Evolutionary conservation across 768 basidiomycete genomes (phyloP), one percentile per base, ranked within the genome.

Genomic region (Phaeotremella fagi): DNA sequence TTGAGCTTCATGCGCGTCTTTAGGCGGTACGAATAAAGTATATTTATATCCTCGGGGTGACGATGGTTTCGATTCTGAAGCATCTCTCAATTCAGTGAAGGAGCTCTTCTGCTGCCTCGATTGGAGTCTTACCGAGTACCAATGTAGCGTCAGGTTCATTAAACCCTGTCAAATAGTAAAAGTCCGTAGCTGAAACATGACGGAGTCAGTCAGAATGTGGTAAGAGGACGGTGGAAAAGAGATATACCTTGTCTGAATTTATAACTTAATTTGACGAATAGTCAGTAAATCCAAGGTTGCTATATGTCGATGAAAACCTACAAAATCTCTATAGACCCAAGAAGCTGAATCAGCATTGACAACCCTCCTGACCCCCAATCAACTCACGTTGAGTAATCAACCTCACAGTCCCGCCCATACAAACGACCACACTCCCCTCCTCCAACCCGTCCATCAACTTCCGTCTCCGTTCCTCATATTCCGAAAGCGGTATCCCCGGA

Each of bases 71-170:
- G 68, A 70, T 72, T 90, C 87, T 88, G 63, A 4, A 15, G 6
- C 24, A 20, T 12, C 11, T 9, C 12, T 22, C 20, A 12, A 9
- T 12, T 20, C 12, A 12, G 38, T 12, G 11, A 5, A 44, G 2
- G 15, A 33, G 26, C 16, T 16, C 22, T 35, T 5, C 26, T 18
- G 25, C 35, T 12, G 23, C 12, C 20, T 18, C 16, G 16, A 24
- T 31, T 20, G 15, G 46, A 14, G 54, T 3, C 43, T 31, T 45
- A 88, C 90, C 84, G 42, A 99, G 79, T 33, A 97, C 79, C 37
- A 98, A 77, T 0, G 88, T 91, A 16, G 94, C 82, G 51, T 94
- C 86, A 1, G 91, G 88, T 70, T 98, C 94, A 52, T 90, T 83
- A 65, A 95, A 95, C 11, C 95, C 95, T 0, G 95, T 95, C 14